Base-by-base conservation (phyloP, 225 moss, liverwort and hornwort genomes). In the Bryum argenteum region DNA sequence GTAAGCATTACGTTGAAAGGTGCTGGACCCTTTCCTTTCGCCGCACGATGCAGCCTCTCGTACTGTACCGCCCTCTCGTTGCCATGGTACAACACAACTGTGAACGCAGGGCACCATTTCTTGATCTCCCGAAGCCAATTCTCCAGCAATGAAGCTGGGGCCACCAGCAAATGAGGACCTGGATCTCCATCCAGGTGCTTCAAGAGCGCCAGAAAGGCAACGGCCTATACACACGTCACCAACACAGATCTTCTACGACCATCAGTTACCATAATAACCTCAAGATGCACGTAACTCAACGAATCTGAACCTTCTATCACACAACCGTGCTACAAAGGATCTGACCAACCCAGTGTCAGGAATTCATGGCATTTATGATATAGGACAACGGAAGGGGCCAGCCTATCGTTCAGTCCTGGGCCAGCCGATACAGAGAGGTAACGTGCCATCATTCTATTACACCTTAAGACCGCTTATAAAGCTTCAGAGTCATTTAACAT, bases 1-100 rank as follows among this genome's bases (percentile, higher is more conserved):
- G 97, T 97, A 70, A 97, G 79, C 97, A 97, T 89, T 15, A 97
- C 97, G 71, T 94, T 92, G 82, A 97, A 97, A 65, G 92, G 93
- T 17, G 87, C 81, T 62, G 84, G 84, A 18, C 84, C 79, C 75
- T 82, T 84, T 37, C 72, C 78, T 79, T 66, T 85, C 53, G 75
- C 91, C 71, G 69, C 81, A 64, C 81, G 83, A 71, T 91, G 92
- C 65, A 93, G 83, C 65, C 88, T 91, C 68, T 88, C 86, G 61
- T 90, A 85, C 67, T 90, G 79, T 43, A 82, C 72, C 11, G 90
- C 89, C 75, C 94, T 90, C 71, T 94, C 94, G 50, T 88, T 93
- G 13, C 97, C 97, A 63, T 97, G 97, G 69, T 94, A 97, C 75
- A 97, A 77, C 5, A 97, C 84, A 16, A 97, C 97, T 65, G 86